These are phyloP conservation scores for Entophlyctis helioformis DNA, from an alignment of 192 early-diverging fungal species.

Conservation along the genomic window DNA sequence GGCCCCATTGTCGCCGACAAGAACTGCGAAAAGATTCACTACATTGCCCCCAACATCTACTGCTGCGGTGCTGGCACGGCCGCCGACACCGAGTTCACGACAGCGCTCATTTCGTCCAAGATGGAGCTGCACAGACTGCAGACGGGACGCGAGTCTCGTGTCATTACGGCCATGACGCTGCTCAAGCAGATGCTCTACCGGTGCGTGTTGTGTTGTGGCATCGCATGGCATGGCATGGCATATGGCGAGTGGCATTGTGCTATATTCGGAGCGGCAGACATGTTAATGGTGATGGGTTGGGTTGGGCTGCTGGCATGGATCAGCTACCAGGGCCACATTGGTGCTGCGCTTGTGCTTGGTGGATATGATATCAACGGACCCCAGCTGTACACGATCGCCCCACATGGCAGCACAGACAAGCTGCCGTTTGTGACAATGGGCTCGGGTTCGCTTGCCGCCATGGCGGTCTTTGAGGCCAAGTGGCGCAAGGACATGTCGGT, in stretches of 20 bases:
- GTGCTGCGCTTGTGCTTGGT: conserved; percentile 87
- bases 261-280: too few relatives aligned
- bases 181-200: conserved; percentile 95
- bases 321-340: conserved; percentile 91
- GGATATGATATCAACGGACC: conserved; percentile 87
- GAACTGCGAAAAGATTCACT: conserved; percentile 98
- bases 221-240: too few relatives aligned
- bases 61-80: conserved; percentile 98
- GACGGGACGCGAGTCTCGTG: conserved; percentile 78
- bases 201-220: too few relatives aligned
- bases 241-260: too few relatives aligned
- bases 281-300: too few relatives aligned
- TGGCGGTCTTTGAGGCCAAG: conserved; percentile 85
- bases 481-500: conserved; percentile 72
- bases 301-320: too few relatives aligned
- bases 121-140: conserved; percentile 85
- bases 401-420: conserved; percentile 94
- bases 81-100: conserved; percentile 97
- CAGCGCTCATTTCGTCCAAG: conserved; percentile 81
- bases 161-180: conserved; percentile 91
- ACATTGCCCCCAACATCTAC: conserved; percentile 94
- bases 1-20: conserved; percentile 97
- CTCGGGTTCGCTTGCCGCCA: conserved; percentile 87
- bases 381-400: conserved; percentile 79
- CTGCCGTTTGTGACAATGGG: conserved; percentile 94